Conservation (phyloP, 768 basidiomycete genomes). For the Neoboletus brunneissimus region DNA sequence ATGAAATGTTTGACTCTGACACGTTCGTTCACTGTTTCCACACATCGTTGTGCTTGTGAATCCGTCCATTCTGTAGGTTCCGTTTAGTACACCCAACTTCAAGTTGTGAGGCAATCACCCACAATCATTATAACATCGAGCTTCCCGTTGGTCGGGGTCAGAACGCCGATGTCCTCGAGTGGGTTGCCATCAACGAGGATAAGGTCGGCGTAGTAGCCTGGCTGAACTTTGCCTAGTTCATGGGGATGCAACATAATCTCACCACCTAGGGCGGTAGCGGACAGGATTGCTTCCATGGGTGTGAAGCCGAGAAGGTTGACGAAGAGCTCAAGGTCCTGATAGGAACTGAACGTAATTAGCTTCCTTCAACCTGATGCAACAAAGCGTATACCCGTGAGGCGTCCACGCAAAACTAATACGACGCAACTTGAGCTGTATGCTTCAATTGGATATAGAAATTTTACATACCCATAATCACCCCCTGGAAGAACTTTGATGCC, state of each 20-base stretch:
- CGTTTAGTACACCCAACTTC: not conserved
- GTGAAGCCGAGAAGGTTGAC: conserved; percentile 35
- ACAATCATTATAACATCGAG: conserved; percentile 37
- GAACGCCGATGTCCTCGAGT: conserved; percentile 33
- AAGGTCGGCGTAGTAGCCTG: conserved; percentile 38
- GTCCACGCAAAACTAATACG: conserved; percentile 29
- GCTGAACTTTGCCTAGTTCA: conserved; percentile 37
- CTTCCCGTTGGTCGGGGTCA: conserved; percentile 31
- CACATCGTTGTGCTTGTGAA: conserved; percentile 17
- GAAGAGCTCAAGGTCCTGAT: conserved; percentile 37
- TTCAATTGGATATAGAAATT: not conserved
- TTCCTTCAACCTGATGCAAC: not conserved
- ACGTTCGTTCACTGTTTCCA: not conserved
- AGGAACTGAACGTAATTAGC: conserved; percentile 25
- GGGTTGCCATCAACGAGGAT: conserved; percentile 37
- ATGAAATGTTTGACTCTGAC: not conserved
- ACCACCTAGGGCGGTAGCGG: conserved; percentile 36
- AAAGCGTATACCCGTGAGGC: conserved; percentile 26
- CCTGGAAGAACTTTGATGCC: conserved; percentile 38
- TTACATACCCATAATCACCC: conserved; percentile 36
- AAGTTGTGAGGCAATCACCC: not conserved
- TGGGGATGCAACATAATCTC: conserved; percentile 36
- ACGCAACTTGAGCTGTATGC: not conserved
- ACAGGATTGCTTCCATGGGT: conserved; percentile 38
- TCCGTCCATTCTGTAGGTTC: conserved; percentile 23